These are phyloP conservation scores for Colletotrichum lupini DNA, from an alignment of 2,329 filamentous ascomycete genomes.

Conservation along the genomic window DNA sequence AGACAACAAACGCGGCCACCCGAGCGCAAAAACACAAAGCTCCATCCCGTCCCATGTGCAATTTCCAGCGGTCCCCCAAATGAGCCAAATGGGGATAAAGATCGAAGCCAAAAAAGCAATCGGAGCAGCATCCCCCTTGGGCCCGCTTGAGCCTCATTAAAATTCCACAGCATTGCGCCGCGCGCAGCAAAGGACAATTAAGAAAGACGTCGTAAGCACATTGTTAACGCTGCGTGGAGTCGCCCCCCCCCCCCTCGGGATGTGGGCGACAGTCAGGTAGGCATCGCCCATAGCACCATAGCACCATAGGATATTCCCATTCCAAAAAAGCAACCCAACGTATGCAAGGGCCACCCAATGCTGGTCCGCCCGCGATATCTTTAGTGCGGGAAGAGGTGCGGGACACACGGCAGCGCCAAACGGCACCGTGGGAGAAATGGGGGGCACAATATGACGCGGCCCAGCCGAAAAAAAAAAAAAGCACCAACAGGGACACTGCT, in stretches of 20 bases:
- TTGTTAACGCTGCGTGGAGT: no score
- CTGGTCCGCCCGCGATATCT: background rate
- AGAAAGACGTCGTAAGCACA: no score
- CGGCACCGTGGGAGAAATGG: background rate
- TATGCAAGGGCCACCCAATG: background rate
- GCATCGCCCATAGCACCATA: background rate
- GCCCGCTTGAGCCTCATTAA: no score
- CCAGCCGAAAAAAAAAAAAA: background rate
- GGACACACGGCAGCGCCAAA: slow-evolving; percentile 24
- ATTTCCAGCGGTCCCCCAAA: no score
- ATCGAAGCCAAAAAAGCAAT: no score
- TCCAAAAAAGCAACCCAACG: background rate
- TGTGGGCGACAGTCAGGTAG: slow-evolving; percentile 8
- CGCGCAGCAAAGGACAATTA: no score
- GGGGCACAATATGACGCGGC: slow-evolving; percentile 27
- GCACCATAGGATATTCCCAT: background rate
- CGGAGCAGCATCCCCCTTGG: no score
- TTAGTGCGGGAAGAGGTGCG: slow-evolving; percentile 5
- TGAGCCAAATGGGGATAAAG: no score
- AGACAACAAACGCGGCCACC: background rate
- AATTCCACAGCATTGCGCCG: no score
- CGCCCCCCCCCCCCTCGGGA: background rate
- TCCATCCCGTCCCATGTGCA: no score
- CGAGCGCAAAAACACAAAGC: no score
- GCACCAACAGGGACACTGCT: background rate